Evolutionary conservation across 2,329 filamentous ascomycete genomes (phyloP).

Genomic region (Myriosclerotinia duriaeana): DNA sequence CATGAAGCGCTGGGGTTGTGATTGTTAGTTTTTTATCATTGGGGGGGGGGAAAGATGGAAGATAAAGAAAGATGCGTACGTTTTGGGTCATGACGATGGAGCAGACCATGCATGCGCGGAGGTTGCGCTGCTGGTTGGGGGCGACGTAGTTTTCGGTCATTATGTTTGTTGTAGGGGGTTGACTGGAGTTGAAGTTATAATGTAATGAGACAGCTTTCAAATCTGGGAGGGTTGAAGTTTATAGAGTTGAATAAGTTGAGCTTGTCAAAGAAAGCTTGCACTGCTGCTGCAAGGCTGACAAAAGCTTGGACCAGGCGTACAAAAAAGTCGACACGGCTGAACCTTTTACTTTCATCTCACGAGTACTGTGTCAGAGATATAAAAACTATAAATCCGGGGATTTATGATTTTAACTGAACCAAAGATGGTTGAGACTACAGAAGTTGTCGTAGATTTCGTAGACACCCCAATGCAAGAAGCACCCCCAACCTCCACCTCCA

Average conservation of each 20-base stretch:
- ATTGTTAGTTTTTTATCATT: constrained; percentile 25
- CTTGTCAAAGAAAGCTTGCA: constrained; percentile 13
- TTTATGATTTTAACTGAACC: background rate
- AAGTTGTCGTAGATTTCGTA: background rate
- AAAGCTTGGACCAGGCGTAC: constrained; percentile 12
- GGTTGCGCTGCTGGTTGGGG: constrained; percentile 74
- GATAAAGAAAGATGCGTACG: constrained; percentile 48
- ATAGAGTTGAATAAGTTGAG: constrained; percentile 2
- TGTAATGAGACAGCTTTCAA: background rate
- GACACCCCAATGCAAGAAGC: constrained; percentile 19
- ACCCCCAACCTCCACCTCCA: constrained; percentile 3
- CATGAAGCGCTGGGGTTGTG: constrained; percentile 69
- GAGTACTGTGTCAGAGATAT: background rate
- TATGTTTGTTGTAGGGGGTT: background rate
- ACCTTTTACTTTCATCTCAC: background rate
- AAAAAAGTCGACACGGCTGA: constrained; percentile 18
- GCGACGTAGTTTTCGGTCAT: constrained; percentile 64
- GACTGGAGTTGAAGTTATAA: background rate
- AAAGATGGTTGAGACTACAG: background rate
- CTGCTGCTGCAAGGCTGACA: constrained; percentile 14
- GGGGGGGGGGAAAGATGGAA: constrained; percentile 16
- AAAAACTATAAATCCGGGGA: background rate
- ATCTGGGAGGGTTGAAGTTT: background rate
- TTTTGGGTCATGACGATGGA: constrained; percentile 83
- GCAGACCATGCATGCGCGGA: constrained; percentile 98